Base-by-base conservation (phyloP, 2,329 filamentous ascomycete species). In the Colletotrichum sublineola region DNA sequence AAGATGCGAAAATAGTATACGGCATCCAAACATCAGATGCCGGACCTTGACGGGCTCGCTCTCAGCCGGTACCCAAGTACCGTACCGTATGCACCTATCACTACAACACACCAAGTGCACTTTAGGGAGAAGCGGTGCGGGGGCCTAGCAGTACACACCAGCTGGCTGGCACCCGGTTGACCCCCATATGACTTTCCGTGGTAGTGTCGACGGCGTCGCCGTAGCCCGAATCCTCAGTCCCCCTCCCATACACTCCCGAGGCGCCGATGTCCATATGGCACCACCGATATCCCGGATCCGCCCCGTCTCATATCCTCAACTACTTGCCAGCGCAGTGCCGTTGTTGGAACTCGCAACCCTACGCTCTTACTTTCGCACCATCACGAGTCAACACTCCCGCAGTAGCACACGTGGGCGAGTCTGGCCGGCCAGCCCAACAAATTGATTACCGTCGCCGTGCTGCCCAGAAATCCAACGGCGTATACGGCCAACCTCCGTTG, bases 141-240 rank as follows among this genome's bases (percentile, higher is more conserved):
- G 15, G 15, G 38, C 40, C 20, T 7, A 11, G 24, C 57, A 46
- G 24, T 33, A 29, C 29, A 29, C 38, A 44, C 29, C 56, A 58
- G 24, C 38, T 58, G 56, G 20, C 36, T 44, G 56, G 38, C 18
- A 40, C 18, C 12, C 42, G n/a, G 31, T 15, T 20, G 46, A 58
- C 63, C 60, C 46, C 60, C 46, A 33, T 38, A 24, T 44, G 56
- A 52, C 48, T 52, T 56, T 46, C 68, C 68, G 55, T 67, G 56
- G 63, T 67, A 50, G 63, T 48, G 50, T 64, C 57, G 50, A 68
- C 63, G 68, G 68, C 64, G 63, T 71, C 63, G 57, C 68, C 68
- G 68, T 14, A 42, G 48, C 63, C 57, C 68, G 40, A 63, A 63
- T 57, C 14, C 29, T 50, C 33, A 38, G 31, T 50, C 20, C 38